Percentiles rank a stretch among this genome's conserved stretches.
phyloP scores from a whole-genome alignment of 768 basidiomycete species.

The Tulasnella sp. region DNA sequence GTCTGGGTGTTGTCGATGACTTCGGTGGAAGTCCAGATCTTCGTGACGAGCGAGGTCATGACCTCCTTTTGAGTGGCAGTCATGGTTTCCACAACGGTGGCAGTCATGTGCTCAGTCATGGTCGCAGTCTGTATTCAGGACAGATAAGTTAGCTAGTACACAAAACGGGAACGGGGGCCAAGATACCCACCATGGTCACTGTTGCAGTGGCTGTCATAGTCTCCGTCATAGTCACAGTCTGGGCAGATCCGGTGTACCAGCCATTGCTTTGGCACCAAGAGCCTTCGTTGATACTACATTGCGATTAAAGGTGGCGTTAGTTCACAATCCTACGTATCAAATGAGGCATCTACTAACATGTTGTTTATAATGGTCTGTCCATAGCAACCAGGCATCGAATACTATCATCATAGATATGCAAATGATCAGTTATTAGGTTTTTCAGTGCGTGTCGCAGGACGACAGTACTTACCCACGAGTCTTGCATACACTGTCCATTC shows the following conservation, averaged over 20 bases:
- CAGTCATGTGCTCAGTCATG: conserved; percentile 17
- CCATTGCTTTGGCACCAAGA: conserved; percentile 4
- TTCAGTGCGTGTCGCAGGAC: too few relatives aligned
- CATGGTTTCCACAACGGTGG: conserved; percentile 37
- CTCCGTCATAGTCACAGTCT: conserved; percentile 31
- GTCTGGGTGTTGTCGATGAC: conserved; percentile 45
- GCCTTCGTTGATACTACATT: conserved; percentile 12
- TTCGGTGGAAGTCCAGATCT: conserved; percentile 39
- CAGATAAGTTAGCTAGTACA: background rate
- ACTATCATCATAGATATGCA: conserved; percentile 23
- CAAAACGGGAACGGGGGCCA: background rate
- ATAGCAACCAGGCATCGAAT: conserved; percentile 42
- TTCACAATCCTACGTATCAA: too few relatives aligned
- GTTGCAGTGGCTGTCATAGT: conserved; percentile 21
- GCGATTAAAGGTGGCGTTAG: background rate
- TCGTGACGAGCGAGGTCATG: conserved; percentile 8
- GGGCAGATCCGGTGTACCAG: conserved; percentile 5
- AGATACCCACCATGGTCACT: background rate
- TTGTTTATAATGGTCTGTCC: conserved; percentile 46
- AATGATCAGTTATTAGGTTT: too few relatives aligned
- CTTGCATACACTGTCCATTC: conserved; percentile 43
- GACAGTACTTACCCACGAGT: conserved; percentile 46
- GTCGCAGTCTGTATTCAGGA: conserved; percentile 22
- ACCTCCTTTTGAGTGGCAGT: conserved; percentile 11
- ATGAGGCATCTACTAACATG: too few relatives aligned